Evolutionary conservation across 345 rosid species (phyloP), one percentile per base, ranked within the genome.

Genomic region (Eucalyptus albens): DNA sequence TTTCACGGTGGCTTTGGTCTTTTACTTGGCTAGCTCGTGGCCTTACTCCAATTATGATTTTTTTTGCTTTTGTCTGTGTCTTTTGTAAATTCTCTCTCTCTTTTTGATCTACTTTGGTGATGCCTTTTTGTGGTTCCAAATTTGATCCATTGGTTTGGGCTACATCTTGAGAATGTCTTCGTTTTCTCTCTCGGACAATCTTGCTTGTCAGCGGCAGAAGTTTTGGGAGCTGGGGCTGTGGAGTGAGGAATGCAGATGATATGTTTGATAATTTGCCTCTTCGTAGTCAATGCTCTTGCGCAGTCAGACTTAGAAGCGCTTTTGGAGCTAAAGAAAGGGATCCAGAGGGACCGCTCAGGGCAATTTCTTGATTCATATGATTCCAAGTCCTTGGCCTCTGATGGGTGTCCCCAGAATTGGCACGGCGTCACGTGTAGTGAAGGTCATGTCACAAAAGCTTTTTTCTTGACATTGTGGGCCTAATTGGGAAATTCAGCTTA

Each of bases 391-490:
- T 90, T 96, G 86, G 87, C 94, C 49, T 92, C 98, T 80, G 92
- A 96, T 92, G 95, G 90, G 49, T 97, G 99, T 86, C 98, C 99
- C 12, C 59, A 50, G 89, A 93, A 93, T 88, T 97, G 99, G 99
- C 94, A 90, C 47, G 96, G 98, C 24, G 92, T 95, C 72, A 87
- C 90, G 87, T 96, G 97, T 90, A 87, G 45, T 88, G 92, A 92
- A 47, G 97, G 97, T 31, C 89, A 87, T 91, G 97, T 97, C 59
- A 92, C 91, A n/a, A 47, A 92, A 3, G 19, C 53, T 15, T 96
- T 96, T 60, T 89, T 89, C 93, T 97, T 26, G 94, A 94, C 91
- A 95, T 91, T 87, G 51, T 94, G 59, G 96, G 95, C 91, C 91
- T 97, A 29, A 87, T 89, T 89, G 98, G 98, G 6, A 93, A 94